These are phyloP conservation scores for Vitis hybrid DNA, from an alignment of 177 flowering plant genomes.

Conservation along the genomic window DNA sequence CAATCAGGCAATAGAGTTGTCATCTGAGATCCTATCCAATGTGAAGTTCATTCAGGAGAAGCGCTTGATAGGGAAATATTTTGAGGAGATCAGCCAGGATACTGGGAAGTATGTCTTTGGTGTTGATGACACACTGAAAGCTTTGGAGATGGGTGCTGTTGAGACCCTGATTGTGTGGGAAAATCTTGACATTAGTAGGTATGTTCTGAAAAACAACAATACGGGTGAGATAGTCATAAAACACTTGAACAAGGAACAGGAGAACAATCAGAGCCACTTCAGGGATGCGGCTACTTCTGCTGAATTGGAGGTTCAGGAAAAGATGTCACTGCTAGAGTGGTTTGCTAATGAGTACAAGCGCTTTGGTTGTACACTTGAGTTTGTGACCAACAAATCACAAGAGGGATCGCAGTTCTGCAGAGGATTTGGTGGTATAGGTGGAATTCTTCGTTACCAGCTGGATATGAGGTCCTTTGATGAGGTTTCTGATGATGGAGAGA, in stretches of 20 bases:
- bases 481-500: constrained; percentile 21
- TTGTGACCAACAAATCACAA: constrained; percentile 18
- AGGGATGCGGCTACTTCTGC: constrained; percentile 1
- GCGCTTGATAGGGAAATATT: constrained; percentile 14
- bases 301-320: constrained; percentile 19
- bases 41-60: constrained; percentile 22
- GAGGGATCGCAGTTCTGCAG: constrained; percentile 23
- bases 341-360: constrained; percentile 12
- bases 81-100: constrained; percentile 21
- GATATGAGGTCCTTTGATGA: constrained; percentile 20
- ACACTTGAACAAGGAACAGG: constrained; percentile 20
- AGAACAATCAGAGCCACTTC: constrained; percentile 10
- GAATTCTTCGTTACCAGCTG: constrained; percentile 26
- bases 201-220: constrained; percentile 10
- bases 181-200: constrained; percentile 17
- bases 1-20: constrained; percentile 18
- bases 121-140: constrained; percentile 18
- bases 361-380: constrained; percentile 17
- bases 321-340: constrained; percentile 17
- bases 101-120: constrained; percentile 23
- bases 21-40: constrained; percentile 15
- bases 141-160: constrained; percentile 18
- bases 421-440: constrained; percentile 26
- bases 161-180: constrained; percentile 21
- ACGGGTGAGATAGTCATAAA: constrained; percentile 13